Base-by-base conservation (phyloP, 495 filamentous ascomycete genomes). In the Hapsidospora chrysogenum region DNA sequence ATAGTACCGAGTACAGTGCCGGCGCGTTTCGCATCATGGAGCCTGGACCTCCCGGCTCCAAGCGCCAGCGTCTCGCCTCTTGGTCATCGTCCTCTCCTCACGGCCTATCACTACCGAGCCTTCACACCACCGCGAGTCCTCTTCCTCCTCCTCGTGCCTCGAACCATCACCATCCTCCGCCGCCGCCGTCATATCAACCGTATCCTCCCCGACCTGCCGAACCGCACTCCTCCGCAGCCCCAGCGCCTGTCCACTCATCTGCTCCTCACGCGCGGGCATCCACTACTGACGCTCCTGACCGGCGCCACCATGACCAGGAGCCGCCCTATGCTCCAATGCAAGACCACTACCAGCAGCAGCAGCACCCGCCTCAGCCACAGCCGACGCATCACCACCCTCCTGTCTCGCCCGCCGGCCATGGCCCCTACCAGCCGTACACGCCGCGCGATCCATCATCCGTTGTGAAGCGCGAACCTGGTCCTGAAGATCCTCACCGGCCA, bases 291-390 rank as follows among this genome's bases (percentile, higher is more conserved):
- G 37, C 54, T 40, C 55, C 61, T 44, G 63, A 65, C 49, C 63
- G 58, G 41, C 57, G 59, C 31, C 61, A 63, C 39, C 61, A 63
- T 62, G 63, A 66, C 36, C 52, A 54, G 40, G 63, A 63, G 23
- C 50, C n/a, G n/a, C n/a, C 49, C 31, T 64, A 50, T 41, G 60
- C 60, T 39, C 56, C 57, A 39, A 67, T 67, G 52, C 61, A 64
- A 46, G 59, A 66, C 49, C 54, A 53, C 36, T 51, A 60, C 39
- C 61, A 56, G 7, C 29, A 8, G 14, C 29, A 8, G 29, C 29
- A 31, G 8, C 29, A 31, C 14, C 18, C 32, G 20, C 32, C 2
- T 8, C 32, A 22, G 11, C 33, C 23, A 10, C 33, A 36, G 9
- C 33, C 20, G 22, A 16, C 20, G 16, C 33, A 9, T 4, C 33